These are phyloP conservation scores for Hansenula lynferdii DNA, from an alignment of 1,139 yeast genomes.

Conservation along the genomic window DNA sequence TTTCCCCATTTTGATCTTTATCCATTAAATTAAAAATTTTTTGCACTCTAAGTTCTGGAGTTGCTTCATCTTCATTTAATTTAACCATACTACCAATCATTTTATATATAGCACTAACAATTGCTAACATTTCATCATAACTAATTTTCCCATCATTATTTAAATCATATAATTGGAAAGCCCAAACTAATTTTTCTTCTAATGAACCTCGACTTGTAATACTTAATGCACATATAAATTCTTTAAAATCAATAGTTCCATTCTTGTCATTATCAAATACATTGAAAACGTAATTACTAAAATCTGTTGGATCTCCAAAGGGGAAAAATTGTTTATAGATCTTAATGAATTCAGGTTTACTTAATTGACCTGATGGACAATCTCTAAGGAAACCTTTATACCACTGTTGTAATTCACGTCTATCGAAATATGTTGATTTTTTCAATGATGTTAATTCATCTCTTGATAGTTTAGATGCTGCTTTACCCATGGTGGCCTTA, in stretches of 20 bases:
- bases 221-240: slow-evolving; percentile 84
- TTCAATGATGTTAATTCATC: slow-evolving; percentile 84
- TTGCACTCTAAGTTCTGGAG: slow-evolving; percentile 84
- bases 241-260: slow-evolving; percentile 87
- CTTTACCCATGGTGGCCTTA: slow-evolving; percentile 96
- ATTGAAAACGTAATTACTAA: slow-evolving; percentile 81
- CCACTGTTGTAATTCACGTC: slow-evolving; percentile 96
- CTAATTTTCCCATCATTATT: slow-evolving; percentile 71
- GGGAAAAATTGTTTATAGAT: slow-evolving; percentile 97
- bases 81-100: slow-evolving; percentile 97
- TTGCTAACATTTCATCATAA: slow-evolving; percentile 73
- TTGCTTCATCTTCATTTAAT: slow-evolving; percentile 84
- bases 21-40: slow-evolving; percentile 75
- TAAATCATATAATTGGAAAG: slow-evolving; percentile 82
- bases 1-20: slow-evolving; percentile 62
- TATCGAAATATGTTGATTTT: slow-evolving; percentile 86
- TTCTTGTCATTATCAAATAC: slow-evolving; percentile 83
- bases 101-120: slow-evolving; percentile 81
- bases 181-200: slow-evolving; percentile 85
- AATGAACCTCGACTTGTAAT: slow-evolving; percentile 84
- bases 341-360: slow-evolving; percentile 83
- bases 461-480: slow-evolving; percentile 86
- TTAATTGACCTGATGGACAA: slow-evolving; percentile 87
- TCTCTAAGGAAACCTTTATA: slow-evolving; percentile 93
- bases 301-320: slow-evolving; percentile 93